These are phyloP conservation scores for Raphanus hybrid DNA, from an alignment of 441 rosid genomes.

Conservation along the genomic window DNA sequence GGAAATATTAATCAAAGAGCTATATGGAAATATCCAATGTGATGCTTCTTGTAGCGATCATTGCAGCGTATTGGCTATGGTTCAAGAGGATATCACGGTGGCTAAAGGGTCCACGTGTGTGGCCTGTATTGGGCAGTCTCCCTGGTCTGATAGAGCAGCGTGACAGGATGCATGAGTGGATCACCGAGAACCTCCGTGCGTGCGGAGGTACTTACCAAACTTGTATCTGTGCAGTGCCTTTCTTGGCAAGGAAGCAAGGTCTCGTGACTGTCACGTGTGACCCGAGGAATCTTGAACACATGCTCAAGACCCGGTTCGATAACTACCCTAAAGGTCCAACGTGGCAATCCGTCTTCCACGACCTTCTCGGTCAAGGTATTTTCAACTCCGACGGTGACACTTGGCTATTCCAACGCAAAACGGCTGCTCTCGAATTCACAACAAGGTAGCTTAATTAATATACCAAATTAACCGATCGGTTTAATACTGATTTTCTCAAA, in stretches of 20 bases:
- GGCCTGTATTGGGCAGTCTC: slow-evolving; percentile 90
- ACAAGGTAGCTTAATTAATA: slow-evolving; percentile 71
- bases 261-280: slow-evolving; percentile 98
- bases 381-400: slow-evolving; percentile 93
- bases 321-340: slow-evolving; percentile 98
- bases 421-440: slow-evolving; percentile 97
- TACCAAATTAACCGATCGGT: slow-evolving; percentile 63
- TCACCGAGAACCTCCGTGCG: slow-evolving; percentile 88
- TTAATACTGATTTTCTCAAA: not conserved
- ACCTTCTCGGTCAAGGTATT: slow-evolving; percentile 90
- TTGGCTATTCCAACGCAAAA: slow-evolving; percentile 93
- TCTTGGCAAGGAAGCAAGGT: slow-evolving; percentile 82
- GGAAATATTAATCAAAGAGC: not conserved
- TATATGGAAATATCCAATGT: slow-evolving; percentile 66
- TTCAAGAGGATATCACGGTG: slow-evolving; percentile 83
- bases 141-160: slow-evolving; percentile 87
- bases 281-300: slow-evolving; percentile 84
- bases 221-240: slow-evolving; percentile 86
- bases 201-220: slow-evolving; percentile 98
- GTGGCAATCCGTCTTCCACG: slow-evolving; percentile 97
- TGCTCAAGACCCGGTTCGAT: slow-evolving; percentile 83
- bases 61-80: slow-evolving; percentile 80
- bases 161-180: slow-evolving; percentile 97
- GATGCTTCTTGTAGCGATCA: slow-evolving; percentile 58
- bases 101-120: slow-evolving; percentile 84